A percentile compares a stretch with the other conserved stretches of the same genome.
These are phyloP conservation scores for Beta lomatogona DNA, from an alignment of 179 eudicot genomes.

Conservation along the genomic window DNA sequence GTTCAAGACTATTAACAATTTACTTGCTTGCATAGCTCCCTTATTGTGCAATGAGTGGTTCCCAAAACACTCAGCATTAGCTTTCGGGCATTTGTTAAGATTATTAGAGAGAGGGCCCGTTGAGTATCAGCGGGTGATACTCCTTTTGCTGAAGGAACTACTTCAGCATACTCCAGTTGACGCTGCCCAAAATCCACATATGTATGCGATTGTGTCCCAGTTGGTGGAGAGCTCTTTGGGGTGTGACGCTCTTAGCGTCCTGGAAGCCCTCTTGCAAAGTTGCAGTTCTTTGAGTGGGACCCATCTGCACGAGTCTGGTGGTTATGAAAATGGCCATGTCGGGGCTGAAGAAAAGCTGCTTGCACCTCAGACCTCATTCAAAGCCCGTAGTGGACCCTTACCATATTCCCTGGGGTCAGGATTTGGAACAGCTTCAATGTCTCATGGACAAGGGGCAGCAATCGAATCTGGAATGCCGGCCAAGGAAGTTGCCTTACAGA, in stretches of 20 bases:
- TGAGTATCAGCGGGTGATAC: constrained; percentile 88
- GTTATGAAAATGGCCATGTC: constrained; percentile 61
- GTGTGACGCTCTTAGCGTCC: constrained; percentile 93
- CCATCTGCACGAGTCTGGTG: constrained; percentile 58
- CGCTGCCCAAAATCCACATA: constrained; percentile 98
- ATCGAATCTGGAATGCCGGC: constrained; percentile 67
- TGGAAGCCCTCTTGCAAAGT: constrained; percentile 97
- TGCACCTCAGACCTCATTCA: constrained; percentile 79
- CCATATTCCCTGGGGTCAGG: constrained; percentile 63
- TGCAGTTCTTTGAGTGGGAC: constrained; percentile 75
- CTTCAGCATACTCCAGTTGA: constrained; percentile 96
- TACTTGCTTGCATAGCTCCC: constrained; percentile 90
- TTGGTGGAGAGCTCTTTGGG: constrained; percentile 95
- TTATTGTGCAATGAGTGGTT: constrained; percentile 90
- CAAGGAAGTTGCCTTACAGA: constrained; percentile 83
- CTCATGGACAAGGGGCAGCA: constrained; percentile 37
- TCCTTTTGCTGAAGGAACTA: constrained; percentile 82
- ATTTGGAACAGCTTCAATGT: constrained; percentile 46
- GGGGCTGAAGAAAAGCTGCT: constrained; percentile 77
- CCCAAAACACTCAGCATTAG: constrained; percentile 91
- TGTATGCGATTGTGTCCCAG: constrained; percentile 98
- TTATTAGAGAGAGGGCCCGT: constrained; percentile 87
- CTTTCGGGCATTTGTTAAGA: constrained; percentile 83
- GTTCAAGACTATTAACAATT: constrained; percentile 69
- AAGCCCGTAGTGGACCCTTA: constrained; percentile 92